These are phyloP conservation scores for Penicillium olsonii DNA, from an alignment of 2,329 filamentous ascomycete species.

Conservation along the genomic window DNA sequence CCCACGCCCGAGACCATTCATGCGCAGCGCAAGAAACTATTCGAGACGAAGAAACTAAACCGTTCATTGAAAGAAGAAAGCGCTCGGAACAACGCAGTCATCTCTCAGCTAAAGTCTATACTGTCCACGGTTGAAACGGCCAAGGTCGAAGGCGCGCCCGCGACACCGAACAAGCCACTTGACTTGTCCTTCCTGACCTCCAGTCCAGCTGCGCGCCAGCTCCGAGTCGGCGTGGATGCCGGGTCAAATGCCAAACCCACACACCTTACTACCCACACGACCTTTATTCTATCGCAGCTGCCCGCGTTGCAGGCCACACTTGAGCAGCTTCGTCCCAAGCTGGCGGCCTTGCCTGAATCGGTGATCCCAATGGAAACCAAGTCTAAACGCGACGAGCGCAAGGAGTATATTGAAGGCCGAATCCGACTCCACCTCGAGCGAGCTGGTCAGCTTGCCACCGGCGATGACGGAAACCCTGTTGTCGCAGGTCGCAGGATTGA, in stretches of 20 bases:
- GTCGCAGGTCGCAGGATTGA: slow-evolving; percentile 43
- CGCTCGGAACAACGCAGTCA: slow-evolving; percentile 69
- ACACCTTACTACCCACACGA: slow-evolving; percentile 50
- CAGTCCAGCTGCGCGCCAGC: slow-evolving; percentile 46
- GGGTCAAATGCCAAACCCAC: slow-evolving; percentile 38
- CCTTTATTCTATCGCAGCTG: slow-evolving; percentile 79
- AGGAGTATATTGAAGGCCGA: slow-evolving; percentile 80
- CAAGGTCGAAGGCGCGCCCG: slow-evolving; percentile 19
- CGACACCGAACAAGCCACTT: slow-evolving; percentile 22
- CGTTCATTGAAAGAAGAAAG: slow-evolving; percentile 69
- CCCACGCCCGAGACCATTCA: slow-evolving; percentile 70
- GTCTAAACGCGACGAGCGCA: slow-evolving; percentile 68
- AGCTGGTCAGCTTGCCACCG: slow-evolving; percentile 40
- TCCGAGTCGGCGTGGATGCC: slow-evolving; percentile 46
- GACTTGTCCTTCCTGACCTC: slow-evolving; percentile 61
- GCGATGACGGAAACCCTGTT: slow-evolving; percentile 34
- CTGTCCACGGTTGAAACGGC: slow-evolving; percentile 41
- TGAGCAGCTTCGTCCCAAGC: slow-evolving; percentile 65
- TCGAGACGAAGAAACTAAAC: slow-evolving; percentile 77
- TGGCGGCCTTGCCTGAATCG: slow-evolving; percentile 49
- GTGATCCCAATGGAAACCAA: slow-evolving; percentile 42
- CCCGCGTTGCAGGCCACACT: slow-evolving; percentile 74
- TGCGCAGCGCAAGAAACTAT: slow-evolving; percentile 70
- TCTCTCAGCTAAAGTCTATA: slow-evolving; percentile 64
- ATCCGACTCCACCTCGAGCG: slow-evolving; percentile 74